These are phyloP conservation scores for Fusarium algeriense DNA, from an alignment of 2,329 filamentous ascomycete species.

Conservation along the genomic window DNA sequence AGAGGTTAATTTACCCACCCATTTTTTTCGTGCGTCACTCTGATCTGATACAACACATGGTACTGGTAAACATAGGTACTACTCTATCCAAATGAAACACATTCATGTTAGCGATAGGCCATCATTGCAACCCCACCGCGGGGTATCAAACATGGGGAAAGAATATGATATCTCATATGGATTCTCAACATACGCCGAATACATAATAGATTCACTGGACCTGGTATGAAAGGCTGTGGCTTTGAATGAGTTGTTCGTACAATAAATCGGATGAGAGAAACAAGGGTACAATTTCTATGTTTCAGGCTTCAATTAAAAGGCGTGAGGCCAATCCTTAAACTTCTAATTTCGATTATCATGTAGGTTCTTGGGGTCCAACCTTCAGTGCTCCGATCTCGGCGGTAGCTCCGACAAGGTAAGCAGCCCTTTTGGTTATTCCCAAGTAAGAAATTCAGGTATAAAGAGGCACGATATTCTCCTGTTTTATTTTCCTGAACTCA, in stretches of 20 bases:
- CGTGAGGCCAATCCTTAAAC: neutral
- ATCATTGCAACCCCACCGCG: neutral
- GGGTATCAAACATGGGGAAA: neutral
- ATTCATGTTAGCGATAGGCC: neutral
- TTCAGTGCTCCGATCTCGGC: constrained; percentile 46
- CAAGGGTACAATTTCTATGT: neutral
- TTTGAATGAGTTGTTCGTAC: neutral
- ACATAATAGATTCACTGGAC: too few species aligned
- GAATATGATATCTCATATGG: neutral
- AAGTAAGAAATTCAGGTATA: constrained; percentile 27
- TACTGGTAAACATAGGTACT: neutral
- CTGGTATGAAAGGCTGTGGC: too few species aligned
- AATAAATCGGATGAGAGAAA: neutral
- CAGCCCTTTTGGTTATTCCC: constrained; percentile 31
- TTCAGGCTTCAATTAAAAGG: neutral
- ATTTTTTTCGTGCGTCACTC: neutral
- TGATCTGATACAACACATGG: neutral
- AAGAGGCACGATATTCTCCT: constrained; percentile 4
- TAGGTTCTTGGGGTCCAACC: neutral
- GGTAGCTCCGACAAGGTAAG: constrained; percentile 7
- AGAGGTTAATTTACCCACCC: neutral
- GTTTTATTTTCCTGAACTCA: neutral
- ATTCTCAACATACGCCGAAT: too few species aligned
- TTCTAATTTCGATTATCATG: neutral
- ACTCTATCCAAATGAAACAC: neutral